Conservation (phyloP, 2,329 filamentous ascomycete genomes). For the Domatiomyces catenatus region DNA sequence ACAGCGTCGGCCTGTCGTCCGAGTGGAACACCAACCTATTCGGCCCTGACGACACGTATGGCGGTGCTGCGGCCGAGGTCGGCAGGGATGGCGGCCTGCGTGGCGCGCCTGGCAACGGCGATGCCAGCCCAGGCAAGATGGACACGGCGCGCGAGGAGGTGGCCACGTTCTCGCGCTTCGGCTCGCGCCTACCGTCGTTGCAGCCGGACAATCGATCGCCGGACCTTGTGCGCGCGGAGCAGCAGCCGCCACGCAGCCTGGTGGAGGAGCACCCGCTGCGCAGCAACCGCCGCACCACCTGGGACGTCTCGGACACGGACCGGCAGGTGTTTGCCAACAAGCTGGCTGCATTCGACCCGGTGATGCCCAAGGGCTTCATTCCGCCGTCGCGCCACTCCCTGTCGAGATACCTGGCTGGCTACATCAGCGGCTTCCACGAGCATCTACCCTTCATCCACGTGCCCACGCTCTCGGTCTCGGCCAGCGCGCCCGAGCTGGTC, state of each 20-base stretch:
- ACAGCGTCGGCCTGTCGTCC: slow-evolving; percentile 34
- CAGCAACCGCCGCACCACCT: slow-evolving; percentile 27
- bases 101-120: neutral
- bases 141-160: slow-evolving; percentile 23
- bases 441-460: slow-evolving; percentile 39
- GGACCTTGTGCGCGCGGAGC: slow-evolving; percentile 18
- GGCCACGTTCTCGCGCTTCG: slow-evolving; percentile 34
- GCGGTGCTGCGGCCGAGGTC: neutral
- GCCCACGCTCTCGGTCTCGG: slow-evolving; percentile 32
- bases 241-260: slow-evolving; percentile 24
- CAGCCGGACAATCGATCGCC: slow-evolving; percentile 32
- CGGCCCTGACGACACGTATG: slow-evolving; percentile 3
- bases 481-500: slow-evolving; percentile 33
- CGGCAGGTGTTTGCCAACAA: slow-evolving; percentile 30
- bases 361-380: slow-evolving; percentile 31
- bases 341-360: slow-evolving; percentile 30
- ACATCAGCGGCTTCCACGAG: slow-evolving; percentile 36
- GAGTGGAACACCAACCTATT: slow-evolving; percentile 36
- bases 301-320: slow-evolving; percentile 33
- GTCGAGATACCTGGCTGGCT: slow-evolving; percentile 36
- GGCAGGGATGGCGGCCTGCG: neutral
- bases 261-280: slow-evolving; percentile 23
- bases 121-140: slow-evolving; percentile 24
- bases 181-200: slow-evolving; percentile 32
- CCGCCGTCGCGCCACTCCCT: slow-evolving; percentile 35